Evolutionary conservation across 495 filamentous ascomycete species (phyloP).

Genomic region (Neurospora tetrasperma): DNA sequence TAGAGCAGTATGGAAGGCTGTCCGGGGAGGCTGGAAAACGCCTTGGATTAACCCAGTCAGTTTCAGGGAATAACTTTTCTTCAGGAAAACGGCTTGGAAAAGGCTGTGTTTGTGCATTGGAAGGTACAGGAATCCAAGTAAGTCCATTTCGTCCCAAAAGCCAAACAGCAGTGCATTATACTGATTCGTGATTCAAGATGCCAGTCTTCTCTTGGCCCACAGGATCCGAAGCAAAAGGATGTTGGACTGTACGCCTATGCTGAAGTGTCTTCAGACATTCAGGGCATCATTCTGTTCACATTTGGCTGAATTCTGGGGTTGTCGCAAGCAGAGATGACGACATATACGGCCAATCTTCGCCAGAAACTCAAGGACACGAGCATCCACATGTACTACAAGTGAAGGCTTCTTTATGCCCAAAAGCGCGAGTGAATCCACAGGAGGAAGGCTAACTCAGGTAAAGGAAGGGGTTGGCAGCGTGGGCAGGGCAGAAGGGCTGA

Average conservation of each 20-base stretch:
- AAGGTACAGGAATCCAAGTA: conserved; percentile 21
- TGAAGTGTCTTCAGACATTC: not conserved
- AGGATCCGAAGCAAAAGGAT: conserved; percentile 36
- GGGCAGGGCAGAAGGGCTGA: not conserved
- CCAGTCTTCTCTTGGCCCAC: conserved; percentile 36
- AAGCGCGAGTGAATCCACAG: conserved; percentile 12
- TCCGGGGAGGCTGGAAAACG: conserved; percentile 19
- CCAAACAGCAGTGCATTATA: not conserved
- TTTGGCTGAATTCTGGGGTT: not conserved
- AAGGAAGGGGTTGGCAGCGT: not conserved
- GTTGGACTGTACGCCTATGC: conserved; percentile 23
- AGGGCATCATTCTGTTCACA: not conserved
- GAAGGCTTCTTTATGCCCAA: conserved; percentile 22
- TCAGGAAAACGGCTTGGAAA: conserved; percentile 17
- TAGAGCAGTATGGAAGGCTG: conserved; percentile 28
- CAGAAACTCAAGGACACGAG: not conserved
- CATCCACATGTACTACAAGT: conserved; percentile 7
- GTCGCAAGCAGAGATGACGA: not conserved
- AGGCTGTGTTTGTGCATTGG: conserved; percentile 29
- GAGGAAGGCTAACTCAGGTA: not conserved
- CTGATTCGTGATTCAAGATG: conserved; percentile 7
- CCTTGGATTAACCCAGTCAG: conserved; percentile 17
- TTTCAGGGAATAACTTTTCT: conserved; percentile 7
- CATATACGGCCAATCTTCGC: not conserved
- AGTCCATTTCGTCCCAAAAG: not conserved